These are phyloP conservation scores for Fusarium tupiense DNA, from an alignment of 2,329 filamentous ascomycete species.

Conservation along the genomic window DNA sequence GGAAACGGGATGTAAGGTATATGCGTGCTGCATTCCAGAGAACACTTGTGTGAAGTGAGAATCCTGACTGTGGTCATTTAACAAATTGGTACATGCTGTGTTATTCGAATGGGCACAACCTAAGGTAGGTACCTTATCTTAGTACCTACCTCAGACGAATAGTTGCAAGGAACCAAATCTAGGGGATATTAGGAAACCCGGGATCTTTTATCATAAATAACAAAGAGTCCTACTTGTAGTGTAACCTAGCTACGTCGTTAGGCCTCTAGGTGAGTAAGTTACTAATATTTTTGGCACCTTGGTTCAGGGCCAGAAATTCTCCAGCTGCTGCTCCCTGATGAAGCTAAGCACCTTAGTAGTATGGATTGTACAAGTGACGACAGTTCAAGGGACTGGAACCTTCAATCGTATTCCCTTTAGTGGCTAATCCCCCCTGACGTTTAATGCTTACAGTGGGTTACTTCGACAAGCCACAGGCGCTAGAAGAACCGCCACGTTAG, in stretches of 20 bases:
- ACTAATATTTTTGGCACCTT: not conserved
- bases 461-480: constrained; percentile 35
- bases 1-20: not conserved
- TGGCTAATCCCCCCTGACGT: not conserved
- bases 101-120: not conserved
- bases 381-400: not conserved
- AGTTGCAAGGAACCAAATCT: not conserved
- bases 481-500: constrained; percentile 41
- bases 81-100: not conserved
- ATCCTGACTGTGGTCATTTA: not conserved
- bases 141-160: not conserved
- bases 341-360: not conserved
- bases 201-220: not conserved
- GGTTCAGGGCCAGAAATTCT: not conserved
- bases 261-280: not conserved
- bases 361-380: not conserved
- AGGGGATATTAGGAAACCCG: not conserved
- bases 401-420: not conserved
- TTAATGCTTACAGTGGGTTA: constrained; percentile 27
- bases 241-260: not conserved
- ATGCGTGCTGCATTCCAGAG: not conserved
- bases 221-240: not conserved
- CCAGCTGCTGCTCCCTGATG: not conserved
- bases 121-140: not conserved
- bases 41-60: not conserved